These are phyloP conservation scores for Tuber aestivum DNA, from an alignment of 495 filamentous ascomycete species.

Conservation along the genomic window DNA sequence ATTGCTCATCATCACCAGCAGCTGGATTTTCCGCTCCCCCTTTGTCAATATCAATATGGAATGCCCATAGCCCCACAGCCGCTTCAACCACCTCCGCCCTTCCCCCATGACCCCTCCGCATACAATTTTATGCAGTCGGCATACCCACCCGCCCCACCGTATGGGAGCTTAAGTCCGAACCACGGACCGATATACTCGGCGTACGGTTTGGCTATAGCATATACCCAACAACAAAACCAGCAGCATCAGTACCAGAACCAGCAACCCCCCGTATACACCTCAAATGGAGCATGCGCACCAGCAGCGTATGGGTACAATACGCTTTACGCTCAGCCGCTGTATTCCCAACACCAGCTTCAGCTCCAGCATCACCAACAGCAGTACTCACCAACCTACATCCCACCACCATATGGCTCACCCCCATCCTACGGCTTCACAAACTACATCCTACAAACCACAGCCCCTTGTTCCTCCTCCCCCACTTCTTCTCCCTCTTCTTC, in stretches of 20 bases:
- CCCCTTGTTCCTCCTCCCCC: neutral
- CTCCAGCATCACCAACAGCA: neutral
- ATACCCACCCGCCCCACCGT: neutral
- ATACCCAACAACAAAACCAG: neutral
- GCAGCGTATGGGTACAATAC: conserved; percentile 1
- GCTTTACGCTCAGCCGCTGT: neutral
- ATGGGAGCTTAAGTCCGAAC: conserved; percentile 4
- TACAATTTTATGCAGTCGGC: neutral
- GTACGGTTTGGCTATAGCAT: neutral
- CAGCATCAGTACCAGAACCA: neutral
- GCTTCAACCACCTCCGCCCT: neutral
- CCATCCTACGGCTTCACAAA: neutral
- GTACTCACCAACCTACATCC: neutral
- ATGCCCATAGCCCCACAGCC: neutral
- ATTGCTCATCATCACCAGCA: neutral
- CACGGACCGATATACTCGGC: neutral
- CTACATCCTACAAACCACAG: neutral
- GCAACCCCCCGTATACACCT: neutral
- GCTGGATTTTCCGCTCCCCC: neutral
- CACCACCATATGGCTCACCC: neutral
- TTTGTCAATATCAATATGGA: neutral
- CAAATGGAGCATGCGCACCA: neutral
- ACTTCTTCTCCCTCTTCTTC: neutral
- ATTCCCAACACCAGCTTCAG: neutral
- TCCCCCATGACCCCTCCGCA: neutral